Percentiles rank a stretch among this genome's conserved stretches.
Evolutionary conservation across 495 filamentous ascomycete species (phyloP).

Genomic region (Podospora didyma): DNA sequence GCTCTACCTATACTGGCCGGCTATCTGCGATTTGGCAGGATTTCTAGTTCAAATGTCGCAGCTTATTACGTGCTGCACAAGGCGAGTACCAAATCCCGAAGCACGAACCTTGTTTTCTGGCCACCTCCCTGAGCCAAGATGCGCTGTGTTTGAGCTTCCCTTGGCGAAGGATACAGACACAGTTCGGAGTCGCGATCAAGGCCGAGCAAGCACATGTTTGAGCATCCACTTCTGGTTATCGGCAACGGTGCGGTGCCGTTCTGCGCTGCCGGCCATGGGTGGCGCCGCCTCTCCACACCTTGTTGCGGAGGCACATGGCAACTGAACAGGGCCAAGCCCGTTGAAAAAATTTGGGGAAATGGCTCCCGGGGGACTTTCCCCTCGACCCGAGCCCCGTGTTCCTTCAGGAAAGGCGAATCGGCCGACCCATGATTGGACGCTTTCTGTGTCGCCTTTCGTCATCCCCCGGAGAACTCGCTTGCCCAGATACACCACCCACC

Average conservation of each 20-base stretch:
- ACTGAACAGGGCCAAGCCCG: neutral
- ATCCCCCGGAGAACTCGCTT: too few species aligned
- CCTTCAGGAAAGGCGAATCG: neutral
- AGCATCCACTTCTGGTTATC: neutral
- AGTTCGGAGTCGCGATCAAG: neutral
- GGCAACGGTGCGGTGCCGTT: neutral
- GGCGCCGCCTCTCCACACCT: conserved; percentile 1
- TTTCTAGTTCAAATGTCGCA: neutral
- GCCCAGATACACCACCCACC: neutral
- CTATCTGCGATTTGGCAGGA: neutral
- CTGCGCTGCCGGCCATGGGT: neutral
- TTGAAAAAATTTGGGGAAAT: neutral
- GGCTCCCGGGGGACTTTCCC: neutral
- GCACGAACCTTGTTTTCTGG: too few species aligned
- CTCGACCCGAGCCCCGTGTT: neutral
- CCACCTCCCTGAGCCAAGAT: too few species aligned
- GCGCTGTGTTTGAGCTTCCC: neutral
- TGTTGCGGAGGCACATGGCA: neutral
- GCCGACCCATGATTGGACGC: neutral
- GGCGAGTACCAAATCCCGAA: too few species aligned
- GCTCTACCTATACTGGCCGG: too few species aligned
- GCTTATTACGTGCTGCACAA: neutral
- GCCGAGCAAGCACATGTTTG: neutral
- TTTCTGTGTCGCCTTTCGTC: neutral
- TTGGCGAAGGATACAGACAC: neutral